phyloP scores from a whole-genome alignment of 2,329 filamentous ascomycete genomes.

The Diatrype stigma region DNA sequence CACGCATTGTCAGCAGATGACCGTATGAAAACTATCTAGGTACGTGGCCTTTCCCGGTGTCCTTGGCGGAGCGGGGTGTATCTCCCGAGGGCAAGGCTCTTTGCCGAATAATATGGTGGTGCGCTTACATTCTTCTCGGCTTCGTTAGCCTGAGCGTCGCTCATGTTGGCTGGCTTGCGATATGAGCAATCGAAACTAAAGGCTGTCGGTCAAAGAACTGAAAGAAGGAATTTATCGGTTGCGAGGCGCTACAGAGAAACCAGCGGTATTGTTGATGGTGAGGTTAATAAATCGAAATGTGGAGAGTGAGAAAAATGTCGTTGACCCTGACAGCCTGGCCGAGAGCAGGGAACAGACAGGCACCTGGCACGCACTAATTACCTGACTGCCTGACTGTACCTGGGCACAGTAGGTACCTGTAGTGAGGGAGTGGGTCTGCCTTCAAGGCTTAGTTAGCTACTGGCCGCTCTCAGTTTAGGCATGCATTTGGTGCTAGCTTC shows the following conservation, averaged over 20 bases:
- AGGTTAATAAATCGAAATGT: not conserved
- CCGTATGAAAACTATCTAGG: constrained; percentile 20
- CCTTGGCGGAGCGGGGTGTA: constrained; percentile 5
- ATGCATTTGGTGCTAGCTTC: too few relatives aligned
- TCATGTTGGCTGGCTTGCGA: constrained; percentile 61
- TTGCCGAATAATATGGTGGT: too few relatives aligned
- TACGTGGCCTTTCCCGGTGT: constrained; percentile 12
- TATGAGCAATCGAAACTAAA: not conserved
- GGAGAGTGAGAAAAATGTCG: not conserved
- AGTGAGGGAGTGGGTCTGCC: too few relatives aligned
- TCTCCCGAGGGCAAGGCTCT: not conserved
- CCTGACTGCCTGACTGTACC: too few relatives aligned
- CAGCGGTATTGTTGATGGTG: not conserved
- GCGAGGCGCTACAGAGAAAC: not conserved
- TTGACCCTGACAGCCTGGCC: not conserved
- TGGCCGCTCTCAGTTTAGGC: too few relatives aligned
- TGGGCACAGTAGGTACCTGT: too few relatives aligned
- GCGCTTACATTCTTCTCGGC: constrained; percentile 87
- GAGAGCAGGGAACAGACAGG: too few relatives aligned
- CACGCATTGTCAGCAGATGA: constrained; percentile 11
- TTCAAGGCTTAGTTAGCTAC: too few relatives aligned
- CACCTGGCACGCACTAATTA: too few relatives aligned
- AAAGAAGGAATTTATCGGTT: not conserved
- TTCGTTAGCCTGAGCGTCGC: constrained; percentile 80
- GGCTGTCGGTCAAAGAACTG: not conserved